Evolutionary conservation across 129 eudicot genomes (phyloP), one percentile per base, ranked within the genome.

Genomic region (Flaveria trinervia): DNA sequence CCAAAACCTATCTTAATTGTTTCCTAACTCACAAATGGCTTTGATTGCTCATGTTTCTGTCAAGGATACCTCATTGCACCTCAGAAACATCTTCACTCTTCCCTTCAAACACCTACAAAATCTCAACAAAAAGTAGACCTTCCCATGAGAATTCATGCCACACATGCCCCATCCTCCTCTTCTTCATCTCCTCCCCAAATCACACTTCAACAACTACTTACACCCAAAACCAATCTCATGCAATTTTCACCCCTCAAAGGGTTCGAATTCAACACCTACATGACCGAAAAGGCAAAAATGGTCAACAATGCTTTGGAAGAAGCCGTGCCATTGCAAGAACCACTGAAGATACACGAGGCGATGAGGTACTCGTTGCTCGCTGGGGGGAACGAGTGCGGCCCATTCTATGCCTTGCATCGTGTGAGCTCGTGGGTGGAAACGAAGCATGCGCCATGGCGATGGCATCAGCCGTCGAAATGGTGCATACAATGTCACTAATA

Each of bases 341-440:
- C 91, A 2, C 30, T 84, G 12, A 82, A 80, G 11, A 84, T 86
- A 55, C 89, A 89, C 73, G 91, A 84, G 70, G 87, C 94, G 7
- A 89, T 89, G 91, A 64, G 94, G 76, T 89, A 89, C 81, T 86
- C 94, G 30, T 85, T 89, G 20, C 87, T 89, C 0, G 91, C 86
- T 0, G 91, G 95, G 1, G 89, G 95, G 9, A 89, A 44, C 89
- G 95, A 0, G 83, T 89, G 15, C 78, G 95, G 0, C 95, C 95
- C 28, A 44, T 86, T 13, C 51, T 89, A 16, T 86, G 95, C 74
- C 78, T 89, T 0, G 83, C 95, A 7, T 61, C 91, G 3, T 89
- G 95, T 30, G 91, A 89, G 65, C 75, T 89, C 0, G 91, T 86
- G 1, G 95, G 95, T 9, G 89, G 91, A 0, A 66, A 46, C 7